Conservation (phyloP, 345 rosid species). For the Brassica juncea region DNA sequence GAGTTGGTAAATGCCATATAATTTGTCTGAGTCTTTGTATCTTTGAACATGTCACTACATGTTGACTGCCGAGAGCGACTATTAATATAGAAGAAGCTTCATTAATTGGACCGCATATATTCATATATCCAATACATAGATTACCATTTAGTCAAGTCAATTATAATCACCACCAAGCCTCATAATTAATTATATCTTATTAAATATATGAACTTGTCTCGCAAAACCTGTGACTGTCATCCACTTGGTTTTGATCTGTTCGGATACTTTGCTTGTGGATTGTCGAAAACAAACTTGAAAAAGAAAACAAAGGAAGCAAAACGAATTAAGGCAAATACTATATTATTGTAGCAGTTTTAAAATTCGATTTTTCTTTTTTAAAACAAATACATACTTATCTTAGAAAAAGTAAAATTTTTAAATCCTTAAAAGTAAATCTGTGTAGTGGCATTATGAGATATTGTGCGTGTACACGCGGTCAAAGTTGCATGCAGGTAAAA, state of each 20-base stretch:
- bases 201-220: not conserved
- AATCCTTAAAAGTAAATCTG: no score
- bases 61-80: not conserved
- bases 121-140: not conserved
- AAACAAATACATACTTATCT: no score
- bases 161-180: not conserved
- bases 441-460: not conserved
- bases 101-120: constrained; percentile 14
- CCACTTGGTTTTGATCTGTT: not conserved
- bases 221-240: not conserved
- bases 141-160: not conserved
- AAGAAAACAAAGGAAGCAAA: no score
- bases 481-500: constrained; percentile 22
- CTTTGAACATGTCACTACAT: not conserved
- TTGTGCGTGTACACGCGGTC: not conserved
- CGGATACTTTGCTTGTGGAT: not conserved
- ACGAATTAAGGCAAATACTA: no score
- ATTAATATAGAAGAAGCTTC: not conserved
- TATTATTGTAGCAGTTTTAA: not conserved
- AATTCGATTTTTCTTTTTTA: no score
- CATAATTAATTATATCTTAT: not conserved
- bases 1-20: no score
- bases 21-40: not conserved
- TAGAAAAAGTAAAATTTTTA: no score
- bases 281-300: not conserved